These are phyloP conservation scores for Mycena galericulata DNA, from an alignment of 768 basidiomycete genomes.

Conservation along the genomic window DNA sequence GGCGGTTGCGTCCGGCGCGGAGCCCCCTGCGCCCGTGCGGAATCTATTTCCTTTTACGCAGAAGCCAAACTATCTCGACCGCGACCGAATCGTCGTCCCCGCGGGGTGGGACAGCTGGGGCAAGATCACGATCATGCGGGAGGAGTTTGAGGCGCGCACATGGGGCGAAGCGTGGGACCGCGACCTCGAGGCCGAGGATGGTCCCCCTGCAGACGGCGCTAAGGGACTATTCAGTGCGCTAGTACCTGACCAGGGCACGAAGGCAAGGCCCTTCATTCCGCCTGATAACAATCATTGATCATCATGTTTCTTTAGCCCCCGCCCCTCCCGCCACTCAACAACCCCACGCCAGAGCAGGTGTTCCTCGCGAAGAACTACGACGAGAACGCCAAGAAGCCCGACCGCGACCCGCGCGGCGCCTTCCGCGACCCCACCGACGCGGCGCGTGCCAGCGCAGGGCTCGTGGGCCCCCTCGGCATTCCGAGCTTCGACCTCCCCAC, in stretches of 20 bases:
- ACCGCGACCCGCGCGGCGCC: conserved; percentile 88
- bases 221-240: conserved; percentile 75
- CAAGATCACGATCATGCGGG: conserved; percentile 90
- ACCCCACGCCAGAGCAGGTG: conserved; percentile 87
- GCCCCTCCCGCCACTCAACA: conserved; percentile 81
- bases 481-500: conserved; percentile 87
- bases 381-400: conserved; percentile 89
- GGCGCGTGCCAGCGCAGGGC: conserved; percentile 69
- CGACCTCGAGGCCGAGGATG: conserved; percentile 67
- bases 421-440: conserved; percentile 84
- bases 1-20: conserved; percentile 64
- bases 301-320: conserved; percentile 57
- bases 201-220: conserved; percentile 62
- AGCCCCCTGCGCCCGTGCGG: conserved; percentile 73
- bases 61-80: conserved; percentile 92
- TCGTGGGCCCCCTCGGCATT: conserved; percentile 94
- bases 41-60: conserved; percentile 90
- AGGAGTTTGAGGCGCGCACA: conserved; percentile 87
- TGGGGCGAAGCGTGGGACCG: conserved; percentile 87
- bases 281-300: not conserved
- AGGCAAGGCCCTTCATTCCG: conserved; percentile 58
- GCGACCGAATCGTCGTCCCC: conserved; percentile 92
- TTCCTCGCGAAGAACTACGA: conserved; percentile 95
- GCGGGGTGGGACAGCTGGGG: conserved; percentile 99
- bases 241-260: conserved; percentile 80